A percentile compares a stretch with the other conserved stretches of the same genome.
These are phyloP conservation scores for Phoma sp. DNA, from an alignment of 2,329 filamentous ascomycete species.

Conservation along the genomic window DNA sequence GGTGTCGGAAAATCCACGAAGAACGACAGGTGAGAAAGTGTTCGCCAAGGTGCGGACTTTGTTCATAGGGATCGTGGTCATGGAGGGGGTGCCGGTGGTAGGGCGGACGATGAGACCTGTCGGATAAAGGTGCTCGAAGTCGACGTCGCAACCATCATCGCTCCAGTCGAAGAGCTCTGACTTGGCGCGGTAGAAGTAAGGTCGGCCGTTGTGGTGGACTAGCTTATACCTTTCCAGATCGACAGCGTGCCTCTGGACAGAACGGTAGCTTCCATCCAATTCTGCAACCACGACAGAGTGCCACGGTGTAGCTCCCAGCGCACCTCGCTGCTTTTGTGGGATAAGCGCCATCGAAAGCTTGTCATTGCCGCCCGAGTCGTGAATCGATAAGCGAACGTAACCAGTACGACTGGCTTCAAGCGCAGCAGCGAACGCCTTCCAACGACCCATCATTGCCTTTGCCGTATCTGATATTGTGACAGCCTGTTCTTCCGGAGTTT, in stretches of 20 bases:
- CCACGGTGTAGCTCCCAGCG: conserved; percentile 36
- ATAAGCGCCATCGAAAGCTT: conserved; percentile 41
- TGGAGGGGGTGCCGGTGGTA: conserved; percentile 35
- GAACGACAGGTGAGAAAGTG: conserved; percentile 59
- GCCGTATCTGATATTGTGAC: conserved; percentile 32
- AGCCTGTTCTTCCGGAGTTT: conserved; percentile 25
- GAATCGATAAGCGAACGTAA: conserved; percentile 41
- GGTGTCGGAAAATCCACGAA: conserved; percentile 60
- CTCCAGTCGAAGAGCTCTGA: conserved; percentile 24
- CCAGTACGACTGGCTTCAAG: conserved; percentile 26
- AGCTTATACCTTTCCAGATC: conserved; percentile 31
- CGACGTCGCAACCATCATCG: conserved; percentile 10
- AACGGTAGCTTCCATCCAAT: conserved; percentile 29
- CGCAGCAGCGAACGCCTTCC: conserved; percentile 36
- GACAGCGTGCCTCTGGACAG: conserved; percentile 25
- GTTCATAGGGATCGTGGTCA: conserved; percentile 53
- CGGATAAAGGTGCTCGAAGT: conserved; percentile 36
- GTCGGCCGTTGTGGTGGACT: conserved; percentile 25
- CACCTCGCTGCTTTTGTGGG: conserved; percentile 27
- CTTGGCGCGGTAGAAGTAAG: conserved; percentile 34
- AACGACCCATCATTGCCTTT: conserved; percentile 41
- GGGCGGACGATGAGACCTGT: conserved; percentile 28
- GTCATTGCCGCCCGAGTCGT: conserved; percentile 38
- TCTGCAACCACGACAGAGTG: conserved; percentile 30
- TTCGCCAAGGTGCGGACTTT: conserved; percentile 58